These are phyloP conservation scores for Paracorniculantispora psalliotae DNA, from an alignment of 2,329 filamentous ascomycete genomes.

Conservation along the genomic window DNA sequence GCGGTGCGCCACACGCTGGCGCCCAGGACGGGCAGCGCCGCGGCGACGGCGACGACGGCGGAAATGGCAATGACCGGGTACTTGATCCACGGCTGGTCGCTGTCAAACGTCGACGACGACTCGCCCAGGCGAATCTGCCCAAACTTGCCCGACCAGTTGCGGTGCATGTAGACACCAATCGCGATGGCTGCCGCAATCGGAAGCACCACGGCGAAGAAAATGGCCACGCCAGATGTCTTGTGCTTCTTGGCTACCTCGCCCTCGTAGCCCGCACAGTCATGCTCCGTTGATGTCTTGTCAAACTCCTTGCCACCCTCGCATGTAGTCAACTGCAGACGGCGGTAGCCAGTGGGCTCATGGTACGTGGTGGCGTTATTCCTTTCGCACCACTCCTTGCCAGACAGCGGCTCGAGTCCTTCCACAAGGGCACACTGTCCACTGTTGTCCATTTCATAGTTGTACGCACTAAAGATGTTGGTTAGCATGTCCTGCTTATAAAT, in stretches of 20 bases:
- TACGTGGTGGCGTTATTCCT: constrained; percentile 68
- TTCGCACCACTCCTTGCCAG: constrained; percentile 46
- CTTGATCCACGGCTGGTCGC: constrained; percentile 71
- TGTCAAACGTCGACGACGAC: constrained; percentile 49
- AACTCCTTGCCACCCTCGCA: constrained; percentile 71
- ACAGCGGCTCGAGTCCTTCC: constrained; percentile 59
- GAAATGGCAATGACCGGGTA: constrained; percentile 74
- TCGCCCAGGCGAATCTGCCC: constrained; percentile 90
- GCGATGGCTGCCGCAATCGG: constrained; percentile 67
- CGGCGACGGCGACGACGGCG: constrained; percentile 54
- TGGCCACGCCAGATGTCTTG: constrained; percentile 62
- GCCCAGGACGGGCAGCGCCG: constrained; percentile 64
- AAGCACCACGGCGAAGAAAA: constrained; percentile 81
- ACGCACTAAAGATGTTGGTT: constrained; percentile 58
- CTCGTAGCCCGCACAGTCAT: constrained; percentile 71
- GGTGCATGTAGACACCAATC: constrained; percentile 80
- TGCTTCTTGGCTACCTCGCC: constrained; percentile 72
- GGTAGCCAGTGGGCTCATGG: constrained; percentile 81
- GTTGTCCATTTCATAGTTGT: constrained; percentile 79
- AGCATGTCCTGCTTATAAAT: constrained; percentile 18
- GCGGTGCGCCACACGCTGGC: constrained; percentile 67
- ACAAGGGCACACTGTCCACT: constrained; percentile 77
- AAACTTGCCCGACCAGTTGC: constrained; percentile 83
- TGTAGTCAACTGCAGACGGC: constrained; percentile 83
- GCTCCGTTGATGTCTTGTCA: constrained; percentile 56